Evolutionary conservation across 345 rosid species (phyloP).

Genomic region (Durio zibethinus): DNA sequence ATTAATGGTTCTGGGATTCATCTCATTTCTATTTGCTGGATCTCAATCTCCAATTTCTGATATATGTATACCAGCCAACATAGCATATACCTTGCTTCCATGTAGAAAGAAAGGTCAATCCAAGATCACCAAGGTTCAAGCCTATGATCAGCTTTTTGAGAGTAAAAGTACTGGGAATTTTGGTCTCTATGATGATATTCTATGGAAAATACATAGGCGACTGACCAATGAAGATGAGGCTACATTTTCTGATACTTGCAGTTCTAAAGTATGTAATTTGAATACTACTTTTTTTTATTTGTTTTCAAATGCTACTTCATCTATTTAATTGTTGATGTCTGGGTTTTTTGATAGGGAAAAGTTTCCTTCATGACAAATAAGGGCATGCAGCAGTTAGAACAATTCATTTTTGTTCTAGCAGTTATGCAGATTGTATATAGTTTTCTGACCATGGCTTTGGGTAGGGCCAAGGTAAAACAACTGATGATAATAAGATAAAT

Average conservation of each 20-base stretch:
- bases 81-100: conserved; percentile 27
- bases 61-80: conserved; percentile 21
- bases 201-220: conserved; percentile 9
- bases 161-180: no score
- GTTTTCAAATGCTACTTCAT: not conserved
- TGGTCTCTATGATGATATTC: not conserved
- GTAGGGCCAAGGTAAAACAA: conserved; percentile 56
- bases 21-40: conserved; percentile 23
- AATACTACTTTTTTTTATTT: not conserved
- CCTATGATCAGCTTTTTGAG: not conserved
- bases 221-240: not conserved
- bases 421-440: conserved; percentile 28
- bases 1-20: conserved; percentile 27
- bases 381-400: conserved; percentile 15
- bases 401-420: conserved; percentile 22
- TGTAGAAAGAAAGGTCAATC: conserved; percentile 5
- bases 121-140: not conserved
- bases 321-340: not conserved
- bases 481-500: not conserved
- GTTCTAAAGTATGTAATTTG: not conserved
- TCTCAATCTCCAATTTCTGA: conserved; percentile 1
- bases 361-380: conserved; percentile 21
- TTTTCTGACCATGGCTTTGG: conserved; percentile 51
- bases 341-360: not conserved
- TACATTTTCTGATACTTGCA: conserved; percentile 15